These are phyloP conservation scores for Suhomyces bokatorum DNA, from an alignment of 1,139 yeast genomes.

Conservation along the genomic window DNA sequence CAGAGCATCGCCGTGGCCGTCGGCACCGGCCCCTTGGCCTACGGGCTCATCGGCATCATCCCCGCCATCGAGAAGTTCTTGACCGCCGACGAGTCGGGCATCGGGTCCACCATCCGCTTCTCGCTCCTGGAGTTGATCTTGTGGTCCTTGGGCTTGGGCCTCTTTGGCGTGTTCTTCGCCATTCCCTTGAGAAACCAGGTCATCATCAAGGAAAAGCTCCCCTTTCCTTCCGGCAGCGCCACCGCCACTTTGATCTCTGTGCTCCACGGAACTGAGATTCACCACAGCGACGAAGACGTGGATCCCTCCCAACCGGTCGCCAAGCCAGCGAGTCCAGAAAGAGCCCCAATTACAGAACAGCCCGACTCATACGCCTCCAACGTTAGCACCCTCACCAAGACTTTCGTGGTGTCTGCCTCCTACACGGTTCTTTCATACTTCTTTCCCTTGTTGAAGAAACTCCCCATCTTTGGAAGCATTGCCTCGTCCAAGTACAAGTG, in stretches of 20 bases:
- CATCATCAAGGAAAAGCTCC: constrained; percentile 77
- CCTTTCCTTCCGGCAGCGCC: constrained; percentile 95
- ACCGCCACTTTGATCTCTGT: constrained; percentile 92
- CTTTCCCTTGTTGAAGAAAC: constrained; percentile 60
- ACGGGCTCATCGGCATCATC: constrained; percentile 92
- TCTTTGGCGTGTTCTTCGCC: constrained; percentile 95
- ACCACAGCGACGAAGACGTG: constrained; percentile 24
- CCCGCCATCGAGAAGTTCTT: constrained; percentile 94
- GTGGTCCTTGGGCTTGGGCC: constrained; percentile 87
- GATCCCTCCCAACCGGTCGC: background rate
- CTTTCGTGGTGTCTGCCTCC: constrained; percentile 68
- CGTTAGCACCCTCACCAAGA: constrained; percentile 53
- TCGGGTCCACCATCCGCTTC: constrained; percentile 42
- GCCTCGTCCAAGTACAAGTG: constrained; percentile 73
- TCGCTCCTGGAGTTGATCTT: constrained; percentile 54
- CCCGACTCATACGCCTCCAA: constrained; percentile 33
- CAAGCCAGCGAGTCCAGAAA: background rate
- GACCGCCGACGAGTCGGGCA: constrained; percentile 75
- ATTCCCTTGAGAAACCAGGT: constrained; percentile 85
- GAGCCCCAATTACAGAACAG: background rate
- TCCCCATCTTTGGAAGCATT: constrained; percentile 74
- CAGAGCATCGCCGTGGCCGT: constrained; percentile 95
- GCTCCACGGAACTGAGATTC: constrained; percentile 66
- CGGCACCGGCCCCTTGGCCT: constrained; percentile 95
- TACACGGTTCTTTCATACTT: constrained; percentile 76